Evolutionary conservation across 495 filamentous ascomycete species (phyloP).

Genomic region (Chaetomium tenue): DNA sequence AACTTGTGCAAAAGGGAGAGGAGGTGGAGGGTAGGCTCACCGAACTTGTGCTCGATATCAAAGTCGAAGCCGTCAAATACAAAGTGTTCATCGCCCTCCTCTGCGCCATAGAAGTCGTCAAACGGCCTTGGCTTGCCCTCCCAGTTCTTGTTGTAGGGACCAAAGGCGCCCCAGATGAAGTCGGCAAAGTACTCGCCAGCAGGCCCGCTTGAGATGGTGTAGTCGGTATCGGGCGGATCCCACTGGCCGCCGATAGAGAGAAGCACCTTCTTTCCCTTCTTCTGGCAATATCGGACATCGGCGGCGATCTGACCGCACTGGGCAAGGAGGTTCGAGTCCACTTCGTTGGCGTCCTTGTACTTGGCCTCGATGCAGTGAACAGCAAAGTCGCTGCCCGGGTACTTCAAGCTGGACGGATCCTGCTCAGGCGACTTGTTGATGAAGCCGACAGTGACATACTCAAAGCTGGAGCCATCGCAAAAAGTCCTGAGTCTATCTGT

Average conservation of each 20-base stretch:
- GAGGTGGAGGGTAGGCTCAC: constrained; percentile 28
- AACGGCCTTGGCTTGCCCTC: constrained; percentile 57
- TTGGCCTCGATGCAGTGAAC: constrained; percentile 37
- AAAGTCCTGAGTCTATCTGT: constrained; percentile 30
- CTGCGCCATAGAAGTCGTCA: constrained; percentile 48
- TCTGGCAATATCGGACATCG: constrained; percentile 63
- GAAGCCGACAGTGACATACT: constrained; percentile 45
- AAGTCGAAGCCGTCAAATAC: constrained; percentile 68
- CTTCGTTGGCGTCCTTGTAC: constrained; percentile 34
- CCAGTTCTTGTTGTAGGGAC: constrained; percentile 45
- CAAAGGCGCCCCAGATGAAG: constrained; percentile 66
- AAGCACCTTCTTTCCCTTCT: constrained; percentile 61
- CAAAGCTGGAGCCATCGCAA: constrained; percentile 39
- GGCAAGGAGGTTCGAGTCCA: constrained; percentile 40
- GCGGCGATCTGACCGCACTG: constrained; percentile 42
- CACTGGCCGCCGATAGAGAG: constrained; percentile 59
- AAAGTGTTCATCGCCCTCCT: constrained; percentile 27
- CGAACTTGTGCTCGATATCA: constrained; percentile 54
- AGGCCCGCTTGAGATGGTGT: constrained; percentile 48
- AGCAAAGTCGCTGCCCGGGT: constrained; percentile 46
- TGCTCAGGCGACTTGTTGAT: constrained; percentile 44
- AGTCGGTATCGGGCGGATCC: constrained; percentile 31
- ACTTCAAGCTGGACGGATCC: constrained; percentile 33
- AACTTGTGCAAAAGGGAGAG: background rate
- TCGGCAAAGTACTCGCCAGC: constrained; percentile 57